phyloP scores from a whole-genome alignment of 2,329 filamentous ascomycete species.

The Thermoascus crustaceus region DNA sequence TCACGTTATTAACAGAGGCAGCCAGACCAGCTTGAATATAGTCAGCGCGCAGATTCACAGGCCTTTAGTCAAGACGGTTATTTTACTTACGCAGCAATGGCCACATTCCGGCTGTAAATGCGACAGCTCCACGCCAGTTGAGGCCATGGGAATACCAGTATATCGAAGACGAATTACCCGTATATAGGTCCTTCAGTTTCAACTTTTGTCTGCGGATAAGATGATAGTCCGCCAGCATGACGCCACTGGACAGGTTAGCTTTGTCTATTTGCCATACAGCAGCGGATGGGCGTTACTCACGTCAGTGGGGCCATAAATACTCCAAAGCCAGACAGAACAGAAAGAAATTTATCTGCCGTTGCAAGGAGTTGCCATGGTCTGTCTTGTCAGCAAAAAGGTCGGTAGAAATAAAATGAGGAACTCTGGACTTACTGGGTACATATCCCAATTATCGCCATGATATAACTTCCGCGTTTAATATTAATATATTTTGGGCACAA shows the following conservation, averaged over 20 bases:
- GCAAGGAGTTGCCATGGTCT: slow-evolving; percentile 34
- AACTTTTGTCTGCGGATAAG: slow-evolving; percentile 20
- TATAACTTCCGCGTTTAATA: slow-evolving; percentile 44
- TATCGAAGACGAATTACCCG: slow-evolving; percentile 21
- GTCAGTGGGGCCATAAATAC: slow-evolving; percentile 40
- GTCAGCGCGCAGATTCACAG: too few relatives aligned
- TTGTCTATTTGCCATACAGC: background rate
- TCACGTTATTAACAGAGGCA: slow-evolving; percentile 11
- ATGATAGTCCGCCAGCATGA: slow-evolving; percentile 40
- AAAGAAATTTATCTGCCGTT: slow-evolving; percentile 20
- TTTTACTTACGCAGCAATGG: slow-evolving; percentile 12
- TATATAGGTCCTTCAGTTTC: slow-evolving; percentile 37
- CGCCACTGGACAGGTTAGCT: slow-evolving; percentile 17
- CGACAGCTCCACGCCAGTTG: slow-evolving; percentile 35
- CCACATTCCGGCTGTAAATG: slow-evolving; percentile 28
- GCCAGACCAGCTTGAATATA: slow-evolving; percentile 18
- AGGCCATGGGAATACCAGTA: slow-evolving; percentile 37
- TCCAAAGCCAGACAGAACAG: slow-evolving; percentile 34
- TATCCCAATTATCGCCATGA: slow-evolving; percentile 39
- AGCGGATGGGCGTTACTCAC: slow-evolving; percentile 3
- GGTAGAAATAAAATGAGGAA: background rate
- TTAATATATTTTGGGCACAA: slow-evolving; percentile 46
- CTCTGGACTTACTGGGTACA: slow-evolving; percentile 23
- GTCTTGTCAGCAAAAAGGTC: background rate
- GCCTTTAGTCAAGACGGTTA: background rate